A percentile compares a stretch with the other conserved stretches of the same genome.
Conservation (phyloP, 1,284 basidiomycete species). For the Cerioporus squamosus region DNA sequence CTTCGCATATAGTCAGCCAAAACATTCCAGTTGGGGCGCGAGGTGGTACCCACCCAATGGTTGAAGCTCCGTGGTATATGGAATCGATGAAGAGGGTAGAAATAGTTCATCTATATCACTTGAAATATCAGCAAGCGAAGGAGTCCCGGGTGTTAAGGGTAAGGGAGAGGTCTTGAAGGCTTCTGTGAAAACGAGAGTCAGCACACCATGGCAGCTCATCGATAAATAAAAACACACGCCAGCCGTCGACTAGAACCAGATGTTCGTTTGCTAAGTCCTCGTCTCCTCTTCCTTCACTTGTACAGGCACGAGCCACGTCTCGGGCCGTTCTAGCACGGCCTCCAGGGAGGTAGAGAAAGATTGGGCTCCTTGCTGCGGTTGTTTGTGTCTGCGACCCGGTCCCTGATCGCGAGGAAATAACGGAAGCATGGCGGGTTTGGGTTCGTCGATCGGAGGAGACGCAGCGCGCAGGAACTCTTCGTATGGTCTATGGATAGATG, state of each 20-base stretch:
- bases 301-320: conserved; percentile 25
- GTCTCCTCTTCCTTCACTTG: conserved; percentile 43
- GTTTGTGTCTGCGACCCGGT: conserved; percentile 21
- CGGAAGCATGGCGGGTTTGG: conserved; percentile 41
- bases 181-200: conserved; percentile 6
- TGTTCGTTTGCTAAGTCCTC: conserved; percentile 47
- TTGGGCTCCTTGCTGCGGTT: conserved; percentile 3
- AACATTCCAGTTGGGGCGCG: background rate
- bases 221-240: conserved; percentile 43
- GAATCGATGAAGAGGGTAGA: conserved; percentile 44
- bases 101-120: conserved; percentile 51
- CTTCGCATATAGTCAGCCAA: conserved; percentile 26
- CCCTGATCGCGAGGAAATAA: conserved; percentile 49
- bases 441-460: conserved; percentile 37
- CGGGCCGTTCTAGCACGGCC: conserved; percentile 32
- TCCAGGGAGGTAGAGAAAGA: background rate
- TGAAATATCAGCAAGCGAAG: conserved; percentile 32
- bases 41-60: conserved; percentile 45
- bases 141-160: conserved; percentile 35
- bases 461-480: conserved; percentile 40
- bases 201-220: background rate
- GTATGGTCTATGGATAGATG: conserved; percentile 21
- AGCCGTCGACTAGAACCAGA: conserved; percentile 60
- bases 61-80: conserved; percentile 2
- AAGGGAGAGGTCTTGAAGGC: conserved; percentile 22